Evolutionary conservation across 2,329 filamentous ascomycete genomes (phyloP).

Genomic region (Fusarium fujikuroi): DNA sequence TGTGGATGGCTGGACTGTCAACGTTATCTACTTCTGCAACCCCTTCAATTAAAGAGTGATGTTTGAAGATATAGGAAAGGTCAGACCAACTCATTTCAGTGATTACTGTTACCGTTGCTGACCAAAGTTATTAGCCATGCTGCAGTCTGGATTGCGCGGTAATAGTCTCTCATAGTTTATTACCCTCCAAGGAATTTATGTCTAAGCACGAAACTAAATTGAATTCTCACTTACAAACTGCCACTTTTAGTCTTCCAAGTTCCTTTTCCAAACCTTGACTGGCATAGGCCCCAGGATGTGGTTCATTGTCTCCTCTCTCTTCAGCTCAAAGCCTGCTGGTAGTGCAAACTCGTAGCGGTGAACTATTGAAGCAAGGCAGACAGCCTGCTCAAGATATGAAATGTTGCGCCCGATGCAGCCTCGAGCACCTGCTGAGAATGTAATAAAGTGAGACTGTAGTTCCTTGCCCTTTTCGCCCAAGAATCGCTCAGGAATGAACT

Average conservation of each 20-base stretch:
- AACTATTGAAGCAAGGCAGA: constrained; percentile 54
- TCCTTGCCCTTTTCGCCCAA: constrained; percentile 50
- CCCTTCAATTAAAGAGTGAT: not conserved
- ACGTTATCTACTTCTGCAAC: not conserved
- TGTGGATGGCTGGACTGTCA: not conserved
- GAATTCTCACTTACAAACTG: not conserved
- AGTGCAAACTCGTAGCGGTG: constrained; percentile 48
- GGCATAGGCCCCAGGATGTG: not conserved
- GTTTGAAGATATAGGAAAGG: not conserved
- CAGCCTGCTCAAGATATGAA: constrained; percentile 57
- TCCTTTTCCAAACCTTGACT: not conserved
- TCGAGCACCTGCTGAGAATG: constrained; percentile 55
- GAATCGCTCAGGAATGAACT: constrained; percentile 55
- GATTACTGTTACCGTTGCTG: not conserved
- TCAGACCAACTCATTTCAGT: not conserved
- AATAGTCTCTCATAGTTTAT: too few relatives aligned
- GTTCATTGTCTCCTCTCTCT: constrained; percentile 2
- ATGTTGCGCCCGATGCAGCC: constrained; percentile 55
- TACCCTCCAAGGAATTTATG: too few relatives aligned
- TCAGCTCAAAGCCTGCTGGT: not conserved
- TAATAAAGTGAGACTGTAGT: constrained; percentile 51
- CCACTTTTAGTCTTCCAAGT: not conserved
- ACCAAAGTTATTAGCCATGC: not conserved
- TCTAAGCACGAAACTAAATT: too few relatives aligned
- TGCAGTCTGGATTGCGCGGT: not conserved